These are phyloP conservation scores for Sclerotinia borealis DNA, from an alignment of 2,329 filamentous ascomycete species.

Conservation along the genomic window DNA sequence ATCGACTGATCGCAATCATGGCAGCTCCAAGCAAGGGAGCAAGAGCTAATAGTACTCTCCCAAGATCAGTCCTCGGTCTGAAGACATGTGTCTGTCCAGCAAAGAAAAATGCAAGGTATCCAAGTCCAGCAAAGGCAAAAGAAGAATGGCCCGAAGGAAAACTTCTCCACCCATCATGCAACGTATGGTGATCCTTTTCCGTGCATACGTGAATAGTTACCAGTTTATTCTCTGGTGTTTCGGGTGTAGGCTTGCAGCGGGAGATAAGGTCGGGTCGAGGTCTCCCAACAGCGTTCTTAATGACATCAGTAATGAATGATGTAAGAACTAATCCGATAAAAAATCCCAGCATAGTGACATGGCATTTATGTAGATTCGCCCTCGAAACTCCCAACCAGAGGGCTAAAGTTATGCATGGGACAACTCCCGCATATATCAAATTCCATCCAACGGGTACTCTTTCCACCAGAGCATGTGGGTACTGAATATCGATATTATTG, in stretches of 20 bases:
- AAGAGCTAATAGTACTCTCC: conserved; percentile 51
- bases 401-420: conserved; percentile 63
- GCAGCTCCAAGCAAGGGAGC: conserved; percentile 54
- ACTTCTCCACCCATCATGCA: conserved; percentile 79
- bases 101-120: conserved; percentile 65
- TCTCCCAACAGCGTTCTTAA: conserved; percentile 73
- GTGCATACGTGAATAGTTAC: conserved; percentile 68
- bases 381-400: conserved; percentile 57
- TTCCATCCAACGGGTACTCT: conserved; percentile 67
- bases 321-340: conserved; percentile 70
- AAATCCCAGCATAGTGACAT: conserved; percentile 79
- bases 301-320: conserved; percentile 76
- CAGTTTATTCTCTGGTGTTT: conserved; percentile 44
- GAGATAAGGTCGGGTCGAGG: conserved; percentile 78
- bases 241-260: conserved; percentile 66
- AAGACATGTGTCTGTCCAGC: conserved; percentile 60
- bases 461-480: conserved; percentile 78
- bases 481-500: conserved; percentile 77
- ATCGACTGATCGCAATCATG: conserved; percentile 63
- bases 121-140: conserved; percentile 73
- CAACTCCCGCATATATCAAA: conserved; percentile 61
- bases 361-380: conserved; percentile 69
- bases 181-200: conserved; percentile 57
- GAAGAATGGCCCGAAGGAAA: conserved; percentile 78
- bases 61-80: conserved; percentile 41